These are phyloP conservation scores for Colletotrichum gigasporum DNA, from an alignment of 2,329 filamentous ascomycete genomes.

Conservation along the genomic window DNA sequence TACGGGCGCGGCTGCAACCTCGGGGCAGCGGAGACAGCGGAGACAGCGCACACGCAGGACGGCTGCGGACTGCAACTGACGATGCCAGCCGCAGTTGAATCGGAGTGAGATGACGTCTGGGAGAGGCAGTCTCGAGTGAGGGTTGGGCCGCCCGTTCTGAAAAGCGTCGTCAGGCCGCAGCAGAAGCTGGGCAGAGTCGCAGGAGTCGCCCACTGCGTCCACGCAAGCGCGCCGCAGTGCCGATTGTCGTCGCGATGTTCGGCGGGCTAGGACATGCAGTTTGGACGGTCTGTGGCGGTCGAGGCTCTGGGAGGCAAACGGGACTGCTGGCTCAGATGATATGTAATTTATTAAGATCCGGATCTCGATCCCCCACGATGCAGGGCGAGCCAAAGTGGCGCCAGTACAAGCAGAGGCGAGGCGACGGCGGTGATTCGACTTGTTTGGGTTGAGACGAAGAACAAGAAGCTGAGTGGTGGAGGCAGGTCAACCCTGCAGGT, in stretches of 20 bases:
- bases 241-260: not conserved
- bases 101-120: not conserved
- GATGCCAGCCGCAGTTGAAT: not conserved
- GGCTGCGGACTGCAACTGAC: not conserved
- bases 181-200: too few relatives aligned
- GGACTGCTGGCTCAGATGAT: slow-evolving; percentile 4
- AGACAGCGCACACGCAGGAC: not conserved
- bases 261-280: not conserved
- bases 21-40: not conserved
- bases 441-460: not conserved
- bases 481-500: not conserved
- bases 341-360: slow-evolving; percentile 7
- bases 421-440: not conserved
- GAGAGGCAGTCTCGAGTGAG: not conserved
- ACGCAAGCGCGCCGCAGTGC: slow-evolving; percentile 15
- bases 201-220: too few relatives aligned
- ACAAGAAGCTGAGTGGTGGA: not conserved
- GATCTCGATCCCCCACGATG: slow-evolving; percentile 29
- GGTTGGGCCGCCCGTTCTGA: not conserved
- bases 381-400: slow-evolving; percentile 17
- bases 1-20: not conserved
- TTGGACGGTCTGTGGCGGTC: not conserved
- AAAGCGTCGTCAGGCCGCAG: not conserved
- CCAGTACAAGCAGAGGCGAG: slow-evolving; percentile 8
- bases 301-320: not conserved